Evolutionary conservation across 2,329 filamentous ascomycete genomes (phyloP).

Genomic region (Aspergillus aculeatus): DNA sequence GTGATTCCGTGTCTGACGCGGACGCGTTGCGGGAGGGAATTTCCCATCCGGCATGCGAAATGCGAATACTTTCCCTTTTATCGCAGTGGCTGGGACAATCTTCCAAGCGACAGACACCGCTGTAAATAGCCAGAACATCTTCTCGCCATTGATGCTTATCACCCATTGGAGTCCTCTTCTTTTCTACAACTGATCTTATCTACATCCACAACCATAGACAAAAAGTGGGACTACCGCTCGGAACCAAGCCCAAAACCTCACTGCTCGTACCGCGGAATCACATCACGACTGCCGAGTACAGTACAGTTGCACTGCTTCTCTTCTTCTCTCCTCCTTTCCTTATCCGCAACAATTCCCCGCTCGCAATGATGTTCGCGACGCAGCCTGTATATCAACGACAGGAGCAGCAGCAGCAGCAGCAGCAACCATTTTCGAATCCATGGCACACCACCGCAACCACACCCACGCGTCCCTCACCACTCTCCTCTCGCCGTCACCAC

Average conservation of each 20-base stretch:
- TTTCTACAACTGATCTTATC: background rate
- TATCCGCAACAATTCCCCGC: too few relatives aligned
- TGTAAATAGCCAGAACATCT: background rate
- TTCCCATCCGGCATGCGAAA: background rate
- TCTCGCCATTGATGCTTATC: background rate
- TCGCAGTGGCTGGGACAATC: background rate
- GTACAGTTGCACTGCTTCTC: background rate
- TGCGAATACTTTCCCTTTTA: conserved; percentile 11
- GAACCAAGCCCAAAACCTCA: background rate
- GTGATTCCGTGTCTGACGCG: background rate
- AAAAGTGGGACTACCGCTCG: background rate
- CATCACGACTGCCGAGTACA: background rate
- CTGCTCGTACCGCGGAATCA: background rate
- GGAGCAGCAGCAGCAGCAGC: background rate
- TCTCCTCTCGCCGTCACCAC: background rate
- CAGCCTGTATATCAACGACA: background rate
- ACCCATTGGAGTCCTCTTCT: background rate
- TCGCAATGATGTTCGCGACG: background rate
- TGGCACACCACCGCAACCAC: background rate
- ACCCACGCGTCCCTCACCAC: background rate
- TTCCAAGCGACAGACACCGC: background rate
- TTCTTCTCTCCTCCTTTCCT: too few relatives aligned
- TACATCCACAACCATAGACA: background rate
- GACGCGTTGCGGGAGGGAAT: background rate
- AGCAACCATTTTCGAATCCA: too few relatives aligned